Evolutionary conservation across 2,329 filamentous ascomycete species (phyloP).

Genomic region (Trichoderma brevicompactum): DNA sequence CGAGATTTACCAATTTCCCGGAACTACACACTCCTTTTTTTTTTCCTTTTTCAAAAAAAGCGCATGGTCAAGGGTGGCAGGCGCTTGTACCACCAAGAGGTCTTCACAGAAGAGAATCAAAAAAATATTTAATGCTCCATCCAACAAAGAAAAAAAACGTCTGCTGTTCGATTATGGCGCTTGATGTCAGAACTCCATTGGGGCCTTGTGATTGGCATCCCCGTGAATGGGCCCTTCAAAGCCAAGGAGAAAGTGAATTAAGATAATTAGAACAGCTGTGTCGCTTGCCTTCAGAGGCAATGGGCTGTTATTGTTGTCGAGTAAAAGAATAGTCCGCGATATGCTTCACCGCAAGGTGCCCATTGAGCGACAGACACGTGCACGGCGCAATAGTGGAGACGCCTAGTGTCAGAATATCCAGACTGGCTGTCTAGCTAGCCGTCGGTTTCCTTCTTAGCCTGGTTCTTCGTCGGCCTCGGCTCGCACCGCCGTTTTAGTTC

Average conservation of each 20-base stretch:
- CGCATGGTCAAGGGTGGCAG: constrained; percentile 27
- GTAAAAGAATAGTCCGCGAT: constrained; percentile 6
- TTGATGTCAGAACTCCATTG: constrained; percentile 1
- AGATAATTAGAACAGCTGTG: not conserved
- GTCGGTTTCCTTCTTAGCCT: constrained; percentile 41
- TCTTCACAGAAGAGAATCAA: not conserved
- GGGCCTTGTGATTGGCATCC: not conserved
- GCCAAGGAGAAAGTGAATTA: constrained; percentile 8
- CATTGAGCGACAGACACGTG: constrained; percentile 45
- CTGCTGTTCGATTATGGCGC: not conserved
- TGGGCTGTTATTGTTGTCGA: not conserved
- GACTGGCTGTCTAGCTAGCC: constrained; percentile 35
- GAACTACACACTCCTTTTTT: constrained; percentile 25
- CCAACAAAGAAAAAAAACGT: constrained; percentile 3
- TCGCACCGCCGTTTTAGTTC: constrained; percentile 44
- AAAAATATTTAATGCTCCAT: constrained; percentile 8
- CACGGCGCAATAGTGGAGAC: constrained; percentile 36
- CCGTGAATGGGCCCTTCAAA: not conserved
- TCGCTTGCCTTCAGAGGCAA: not conserved
- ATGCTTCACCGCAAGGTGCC: constrained; percentile 33
- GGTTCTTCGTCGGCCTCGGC: constrained; percentile 43
- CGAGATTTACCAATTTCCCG: constrained; percentile 28
- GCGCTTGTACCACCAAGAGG: constrained; percentile 29
- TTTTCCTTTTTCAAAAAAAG: constrained; percentile 13
- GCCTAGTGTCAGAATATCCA: constrained; percentile 29